A percentile compares a stretch with the other conserved stretches of the same genome.
These are phyloP conservation scores for Rugonectria rugulosa DNA, from an alignment of 2,329 filamentous ascomycete species.

Conservation along the genomic window DNA sequence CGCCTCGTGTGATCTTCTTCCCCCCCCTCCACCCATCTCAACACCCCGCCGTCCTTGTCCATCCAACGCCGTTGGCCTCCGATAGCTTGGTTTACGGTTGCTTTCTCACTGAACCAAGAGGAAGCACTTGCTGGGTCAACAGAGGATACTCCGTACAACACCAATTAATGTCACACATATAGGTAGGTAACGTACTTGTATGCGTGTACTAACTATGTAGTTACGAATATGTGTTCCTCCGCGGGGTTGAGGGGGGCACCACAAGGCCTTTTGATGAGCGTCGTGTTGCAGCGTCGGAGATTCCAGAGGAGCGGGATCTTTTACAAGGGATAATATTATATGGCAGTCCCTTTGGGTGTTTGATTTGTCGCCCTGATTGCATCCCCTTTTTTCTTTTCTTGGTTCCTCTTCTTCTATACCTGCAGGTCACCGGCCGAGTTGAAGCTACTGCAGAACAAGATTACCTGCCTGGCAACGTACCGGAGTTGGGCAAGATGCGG, in stretches of 20 bases:
- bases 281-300: neutral
- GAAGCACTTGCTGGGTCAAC: too few relatives aligned
- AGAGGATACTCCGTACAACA: too few relatives aligned
- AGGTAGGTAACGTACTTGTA: neutral
- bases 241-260: conserved; percentile 4
- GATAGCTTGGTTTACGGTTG: conserved; percentile 9
- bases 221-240: conserved; percentile 6
- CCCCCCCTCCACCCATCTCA: too few relatives aligned
- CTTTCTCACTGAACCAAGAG: neutral
- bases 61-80: neutral
- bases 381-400: neutral
- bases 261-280: neutral
- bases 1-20: neutral
- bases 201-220: neutral
- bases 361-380: neutral
- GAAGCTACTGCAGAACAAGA: conserved; percentile 1
- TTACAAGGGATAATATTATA: conserved; percentile 1
- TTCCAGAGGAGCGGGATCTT: neutral
- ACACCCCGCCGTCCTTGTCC: conserved; percentile 8
- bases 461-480: neutral
- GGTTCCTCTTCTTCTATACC: neutral
- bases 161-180: too few relatives aligned
- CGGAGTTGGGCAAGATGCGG: neutral
- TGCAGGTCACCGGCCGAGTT: neutral
- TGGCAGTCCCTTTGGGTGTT: neutral